Evolutionary conservation across 2,329 filamentous ascomycete genomes (phyloP).

Genomic region (Shiraia bambusicola): DNA sequence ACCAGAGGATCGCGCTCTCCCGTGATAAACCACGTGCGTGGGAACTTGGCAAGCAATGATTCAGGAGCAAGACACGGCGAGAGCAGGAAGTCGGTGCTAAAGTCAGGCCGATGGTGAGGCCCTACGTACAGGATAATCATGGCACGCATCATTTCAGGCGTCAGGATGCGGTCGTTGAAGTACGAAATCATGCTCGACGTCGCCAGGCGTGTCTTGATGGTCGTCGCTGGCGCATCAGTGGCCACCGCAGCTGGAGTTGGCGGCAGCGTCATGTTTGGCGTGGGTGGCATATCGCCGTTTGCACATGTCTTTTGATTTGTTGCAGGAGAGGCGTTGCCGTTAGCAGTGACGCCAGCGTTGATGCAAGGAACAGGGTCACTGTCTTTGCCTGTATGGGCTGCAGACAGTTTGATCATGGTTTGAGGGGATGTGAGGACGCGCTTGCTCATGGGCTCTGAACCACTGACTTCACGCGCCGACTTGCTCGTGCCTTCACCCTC

Average conservation of each 20-base stretch:
- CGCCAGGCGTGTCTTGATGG: constrained; percentile 80
- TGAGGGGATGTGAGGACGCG: constrained; percentile 34
- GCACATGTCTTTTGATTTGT: constrained; percentile 22
- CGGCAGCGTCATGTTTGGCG: constrained; percentile 20
- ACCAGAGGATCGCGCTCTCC: constrained; percentile 94
- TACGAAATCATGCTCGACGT: constrained; percentile 98
- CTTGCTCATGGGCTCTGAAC: constrained; percentile 20
- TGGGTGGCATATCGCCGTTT: constrained; percentile 14
- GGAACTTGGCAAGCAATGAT: constrained; percentile 77
- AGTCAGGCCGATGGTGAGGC: constrained; percentile 88
- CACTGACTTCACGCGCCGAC: constrained; percentile 8
- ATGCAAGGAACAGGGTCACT: constrained; percentile 17
- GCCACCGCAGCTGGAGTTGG: constrained; percentile 27
- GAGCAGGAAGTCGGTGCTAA: constrained; percentile 85
- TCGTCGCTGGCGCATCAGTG: constrained; percentile 44
- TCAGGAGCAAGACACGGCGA: constrained; percentile 90
- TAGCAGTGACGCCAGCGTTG: constrained; percentile 23
- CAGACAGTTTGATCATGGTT: constrained; percentile 42
- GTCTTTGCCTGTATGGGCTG: constrained; percentile 42
- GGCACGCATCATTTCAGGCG: constrained; percentile 96
- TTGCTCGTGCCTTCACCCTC: constrained; percentile 30
- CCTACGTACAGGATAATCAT: constrained; percentile 99
- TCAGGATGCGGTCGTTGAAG: constrained; percentile 92
- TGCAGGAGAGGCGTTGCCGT: constrained; percentile 20
- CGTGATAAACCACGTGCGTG: constrained; percentile 90